phyloP scores from a whole-genome alignment of 2,329 filamentous ascomycete species.

The Alternaria dauci region DNA sequence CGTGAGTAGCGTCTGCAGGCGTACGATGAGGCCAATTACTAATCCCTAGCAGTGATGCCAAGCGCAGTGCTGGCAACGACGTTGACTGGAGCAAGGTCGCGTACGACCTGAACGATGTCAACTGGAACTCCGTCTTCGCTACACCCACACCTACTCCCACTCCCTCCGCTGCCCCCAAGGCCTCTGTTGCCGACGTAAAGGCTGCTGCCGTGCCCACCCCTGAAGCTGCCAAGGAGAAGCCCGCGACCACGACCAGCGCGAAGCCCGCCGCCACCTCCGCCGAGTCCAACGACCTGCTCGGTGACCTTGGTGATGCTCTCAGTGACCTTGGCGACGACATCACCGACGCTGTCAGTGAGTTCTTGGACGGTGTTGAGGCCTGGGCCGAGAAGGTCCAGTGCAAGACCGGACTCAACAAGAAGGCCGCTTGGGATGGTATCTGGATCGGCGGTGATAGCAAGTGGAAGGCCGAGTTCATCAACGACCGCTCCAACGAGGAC shows the following conservation, averaged over 20 bases:
- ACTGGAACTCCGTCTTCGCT: conserved; percentile 36
- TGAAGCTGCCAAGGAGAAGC: conserved; percentile 8
- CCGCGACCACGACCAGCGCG: conserved; percentile 10
- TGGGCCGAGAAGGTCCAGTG: conserved; percentile 33
- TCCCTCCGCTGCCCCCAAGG: conserved; percentile 1
- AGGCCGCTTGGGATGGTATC: conserved; percentile 40
- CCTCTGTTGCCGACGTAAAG: conserved; percentile 24
- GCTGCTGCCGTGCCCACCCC: conserved; percentile 20
- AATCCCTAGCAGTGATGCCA: conserved; percentile 36
- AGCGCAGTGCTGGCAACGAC: conserved; percentile 34
- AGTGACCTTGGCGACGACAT: conserved; percentile 16
- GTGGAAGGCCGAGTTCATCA: conserved; percentile 50
- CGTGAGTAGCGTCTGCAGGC: conserved; percentile 31
- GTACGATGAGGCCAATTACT: conserved; percentile 4
- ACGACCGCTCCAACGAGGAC: conserved; percentile 39
- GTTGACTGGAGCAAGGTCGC: conserved; percentile 44
- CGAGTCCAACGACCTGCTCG: conserved; percentile 1
- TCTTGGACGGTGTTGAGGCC: conserved; percentile 28
- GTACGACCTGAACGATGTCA: conserved; percentile 37
- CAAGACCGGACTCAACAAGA: conserved; percentile 39
- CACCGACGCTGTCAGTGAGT: conserved; percentile 16
- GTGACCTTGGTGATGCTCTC: conserved; percentile 9
- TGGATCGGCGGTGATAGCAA: conserved; percentile 49
- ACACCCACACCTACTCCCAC: conserved; percentile 22
- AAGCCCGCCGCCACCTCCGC: conserved; percentile 11